Base-by-base conservation (phyloP, 352 stramenopile species). In the Phytophthora cactorum region DNA sequence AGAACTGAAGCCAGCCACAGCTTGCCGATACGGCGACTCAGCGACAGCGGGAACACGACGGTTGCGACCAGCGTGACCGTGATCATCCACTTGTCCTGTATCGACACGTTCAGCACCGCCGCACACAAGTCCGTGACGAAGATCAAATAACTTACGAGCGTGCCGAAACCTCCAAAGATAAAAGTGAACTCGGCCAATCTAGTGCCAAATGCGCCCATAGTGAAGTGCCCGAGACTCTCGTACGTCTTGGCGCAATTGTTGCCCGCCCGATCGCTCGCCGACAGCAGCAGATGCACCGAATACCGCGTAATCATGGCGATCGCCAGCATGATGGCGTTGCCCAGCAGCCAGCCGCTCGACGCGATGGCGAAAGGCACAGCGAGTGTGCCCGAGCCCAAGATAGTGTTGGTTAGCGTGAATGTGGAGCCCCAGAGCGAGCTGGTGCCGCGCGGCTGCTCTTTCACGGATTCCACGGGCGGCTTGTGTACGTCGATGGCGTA, bases 81-180 rank as follows among this genome's bases (percentile, higher is more conserved):
- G 39, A 91, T 77, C 41, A 86, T 72, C 75, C 79, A 88, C 69
- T 89, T 90, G 66, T 81, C 34, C 10, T 52, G 52, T 3, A 61
- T 51, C 12, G 56, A 57, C 5, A 93, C 65, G 15, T 59, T 36
- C 27, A 84, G 57, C 8, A 90, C 81, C 1, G 79, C 75, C 14
- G 71, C 78, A 31, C 86, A 80, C 45, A 93, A 77, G 61, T 91
- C 85, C 2, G 83, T 93, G 67, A 89, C 84, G 61, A 93, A 93
- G 61, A 93, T 87, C 47, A 91, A 82, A 58, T 93, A 93, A 66
- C 83, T 91, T 67, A 91, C 82, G 28, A 93, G 78, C 31, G 85
- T 92, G 28, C 85, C 85, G 27, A 93, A 93, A 17, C 84, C 84
- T n/a, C 84, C 84, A 52, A 93, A 91, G 58, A 93, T 93, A 70